A percentile compares a stretch with the other conserved stretches of the same genome.
Evolutionary conservation across 2,329 filamentous ascomycete species (phyloP).

Genomic region (Nemania diffusa): DNA sequence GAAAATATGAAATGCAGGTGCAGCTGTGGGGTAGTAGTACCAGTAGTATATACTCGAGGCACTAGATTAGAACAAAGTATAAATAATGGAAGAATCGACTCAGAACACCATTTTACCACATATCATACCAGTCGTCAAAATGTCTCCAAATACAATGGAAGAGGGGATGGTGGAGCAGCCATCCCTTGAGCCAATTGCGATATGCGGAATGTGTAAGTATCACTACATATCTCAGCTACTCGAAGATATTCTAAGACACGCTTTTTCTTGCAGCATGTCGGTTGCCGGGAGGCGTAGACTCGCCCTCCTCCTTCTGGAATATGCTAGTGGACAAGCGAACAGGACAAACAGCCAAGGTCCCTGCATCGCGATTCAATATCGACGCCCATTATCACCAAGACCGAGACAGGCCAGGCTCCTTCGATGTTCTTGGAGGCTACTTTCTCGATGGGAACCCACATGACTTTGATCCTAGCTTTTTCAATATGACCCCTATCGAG

Average conservation of each 20-base stretch:
- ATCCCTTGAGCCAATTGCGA: slow-evolving; percentile 41
- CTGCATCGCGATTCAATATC: slow-evolving; percentile 42
- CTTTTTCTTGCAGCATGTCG: slow-evolving; percentile 33
- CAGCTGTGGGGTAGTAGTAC: slow-evolving; percentile 1
- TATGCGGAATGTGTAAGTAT: slow-evolving; percentile 45
- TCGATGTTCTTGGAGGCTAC: slow-evolving; percentile 40
- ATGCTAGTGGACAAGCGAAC: slow-evolving; percentile 39
- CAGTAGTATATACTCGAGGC: neutral
- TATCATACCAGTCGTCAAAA: slow-evolving; percentile 1
- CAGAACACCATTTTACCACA: neutral
- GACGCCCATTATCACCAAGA: slow-evolving; percentile 43
- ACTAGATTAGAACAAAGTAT: slow-evolving; percentile 5
- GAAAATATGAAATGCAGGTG: slow-evolving; percentile 1
- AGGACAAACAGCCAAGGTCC: slow-evolving; percentile 40
- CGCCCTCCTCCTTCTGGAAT: slow-evolving; percentile 38
- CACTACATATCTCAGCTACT: neutral
- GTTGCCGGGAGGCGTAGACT: slow-evolving; percentile 38
- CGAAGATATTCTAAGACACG: neutral
- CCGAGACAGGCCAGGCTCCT: slow-evolving; percentile 40
- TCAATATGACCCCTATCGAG: slow-evolving; percentile 53
- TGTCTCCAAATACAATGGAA: slow-evolving; percentile 29
- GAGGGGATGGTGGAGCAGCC: slow-evolving; percentile 25
- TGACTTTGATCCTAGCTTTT: slow-evolving; percentile 51
- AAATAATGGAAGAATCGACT: slow-evolving; percentile 1
- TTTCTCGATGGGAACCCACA: slow-evolving; percentile 40